phyloP scores from a whole-genome alignment of 2,329 filamentous ascomycete genomes.

The Dactylellina drechsleri region DNA sequence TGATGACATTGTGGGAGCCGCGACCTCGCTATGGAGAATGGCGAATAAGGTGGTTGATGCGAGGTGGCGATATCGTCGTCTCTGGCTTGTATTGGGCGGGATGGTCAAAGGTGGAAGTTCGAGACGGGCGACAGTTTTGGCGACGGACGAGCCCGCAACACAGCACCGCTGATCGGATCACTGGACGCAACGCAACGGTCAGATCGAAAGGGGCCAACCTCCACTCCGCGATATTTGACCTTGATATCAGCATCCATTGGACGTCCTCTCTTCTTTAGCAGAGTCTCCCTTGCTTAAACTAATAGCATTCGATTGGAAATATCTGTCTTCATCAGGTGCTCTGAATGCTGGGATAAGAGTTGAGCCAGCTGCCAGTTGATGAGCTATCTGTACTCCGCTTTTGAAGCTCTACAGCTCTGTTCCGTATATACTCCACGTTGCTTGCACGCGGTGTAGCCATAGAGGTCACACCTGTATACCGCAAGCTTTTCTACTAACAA shows the following conservation, averaged over 20 bases:
- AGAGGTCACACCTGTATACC: slow-evolving; percentile 10
- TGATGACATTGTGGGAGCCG: slow-evolving; percentile 29
- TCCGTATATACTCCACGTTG: not conserved
- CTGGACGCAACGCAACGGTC: not conserved
- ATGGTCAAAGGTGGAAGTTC: slow-evolving; percentile 24
- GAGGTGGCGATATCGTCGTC: slow-evolving; percentile 6
- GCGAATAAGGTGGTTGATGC: not conserved
- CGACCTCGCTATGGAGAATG: slow-evolving; percentile 6
- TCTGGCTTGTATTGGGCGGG: slow-evolving; percentile 7
- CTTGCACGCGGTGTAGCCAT: slow-evolving; percentile 8
- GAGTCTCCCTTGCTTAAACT: too few relatives aligned
- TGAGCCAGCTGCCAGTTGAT: not conserved
- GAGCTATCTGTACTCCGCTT: not conserved
- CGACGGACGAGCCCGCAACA: slow-evolving; percentile 19
- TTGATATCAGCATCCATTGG: not conserved
- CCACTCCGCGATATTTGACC: not conserved
- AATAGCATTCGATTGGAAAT: too few relatives aligned
- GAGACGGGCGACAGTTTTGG: slow-evolving; percentile 39
- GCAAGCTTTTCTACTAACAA: not conserved
- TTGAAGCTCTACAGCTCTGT: not conserved
- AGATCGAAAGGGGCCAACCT: slow-evolving; percentile 34
- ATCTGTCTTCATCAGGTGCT: too few relatives aligned
- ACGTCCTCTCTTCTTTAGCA: not conserved
- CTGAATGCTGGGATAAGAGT: too few relatives aligned
- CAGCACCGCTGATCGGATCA: slow-evolving; percentile 4